These are phyloP conservation scores for Paraphoma chrysanthemicola DNA, from an alignment of 2,329 filamentous ascomycete species.

Conservation along the genomic window DNA sequence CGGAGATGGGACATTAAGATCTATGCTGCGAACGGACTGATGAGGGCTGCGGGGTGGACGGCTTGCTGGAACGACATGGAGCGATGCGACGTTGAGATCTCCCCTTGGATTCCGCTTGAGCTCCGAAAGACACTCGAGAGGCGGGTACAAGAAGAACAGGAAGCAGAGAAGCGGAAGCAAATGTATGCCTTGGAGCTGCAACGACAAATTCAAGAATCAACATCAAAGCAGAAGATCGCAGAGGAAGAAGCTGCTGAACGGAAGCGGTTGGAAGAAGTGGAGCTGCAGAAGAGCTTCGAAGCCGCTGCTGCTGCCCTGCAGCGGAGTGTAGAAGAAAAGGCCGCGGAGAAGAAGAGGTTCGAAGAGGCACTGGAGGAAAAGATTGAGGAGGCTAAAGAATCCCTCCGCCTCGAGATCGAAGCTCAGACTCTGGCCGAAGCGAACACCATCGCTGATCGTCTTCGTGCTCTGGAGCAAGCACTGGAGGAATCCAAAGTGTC, in stretches of 20 bases:
- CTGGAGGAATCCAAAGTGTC: slow-evolving; percentile 27
- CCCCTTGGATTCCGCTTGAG: slow-evolving; percentile 70
- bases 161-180: slow-evolving; percentile 35
- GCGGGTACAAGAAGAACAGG: slow-evolving; percentile 53
- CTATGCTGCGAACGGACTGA: slow-evolving; percentile 92
- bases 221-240: slow-evolving; percentile 31
- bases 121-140: slow-evolving; percentile 67
- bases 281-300: slow-evolving; percentile 35
- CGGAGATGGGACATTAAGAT: slow-evolving; percentile 81
- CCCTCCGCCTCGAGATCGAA: slow-evolving; percentile 40
- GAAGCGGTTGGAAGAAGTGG: slow-evolving; percentile 32
- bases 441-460: slow-evolving; percentile 34
- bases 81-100: slow-evolving; percentile 91
- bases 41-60: slow-evolving; percentile 89
- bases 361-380: slow-evolving; percentile 36
- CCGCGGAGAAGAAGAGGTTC: slow-evolving; percentile 33
- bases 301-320: slow-evolving; percentile 33
- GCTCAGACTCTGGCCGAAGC: slow-evolving; percentile 37
- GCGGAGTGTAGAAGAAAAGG: slow-evolving; percentile 36
- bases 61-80: slow-evolving; percentile 99
- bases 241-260: slow-evolving; percentile 35
- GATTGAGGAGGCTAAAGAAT: slow-evolving; percentile 42
- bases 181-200: slow-evolving; percentile 41
- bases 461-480: slow-evolving; percentile 37
- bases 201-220: slow-evolving; percentile 42